These are phyloP conservation scores for Leucocoprinus birnbaumii DNA, from an alignment of 768 basidiomycete species.

Conservation along the genomic window DNA sequence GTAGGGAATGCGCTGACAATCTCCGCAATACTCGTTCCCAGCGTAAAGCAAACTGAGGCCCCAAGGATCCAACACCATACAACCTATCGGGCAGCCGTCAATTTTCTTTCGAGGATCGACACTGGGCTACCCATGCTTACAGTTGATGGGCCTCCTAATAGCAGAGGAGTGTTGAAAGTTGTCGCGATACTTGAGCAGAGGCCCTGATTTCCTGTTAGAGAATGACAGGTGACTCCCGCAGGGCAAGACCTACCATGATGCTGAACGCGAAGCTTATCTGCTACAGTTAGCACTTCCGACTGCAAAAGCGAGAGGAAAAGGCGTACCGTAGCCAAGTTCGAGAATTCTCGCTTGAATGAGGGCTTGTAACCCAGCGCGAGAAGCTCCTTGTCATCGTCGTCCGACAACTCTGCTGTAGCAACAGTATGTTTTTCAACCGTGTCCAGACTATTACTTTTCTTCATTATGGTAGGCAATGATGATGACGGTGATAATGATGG, in stretches of 20 bases:
- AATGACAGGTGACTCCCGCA: background rate
- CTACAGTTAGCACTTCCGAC: conserved; percentile 6
- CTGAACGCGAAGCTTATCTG: conserved; percentile 77
- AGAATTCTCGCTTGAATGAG: conserved; percentile 84
- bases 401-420: conserved; percentile 21
- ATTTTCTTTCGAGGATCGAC: background rate
- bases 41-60: conserved; percentile 68
- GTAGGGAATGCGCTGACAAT: conserved; percentile 77
- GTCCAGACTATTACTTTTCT: conserved; percentile 15
- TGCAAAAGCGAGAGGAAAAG: background rate
- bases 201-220: conserved; percentile 35
- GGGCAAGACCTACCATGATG: conserved; percentile 52
- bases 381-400: conserved; percentile 65
- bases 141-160: conserved; percentile 66
- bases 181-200: conserved; percentile 76
- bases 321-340: conserved; percentile 73
- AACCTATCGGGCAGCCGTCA: conserved; percentile 29
- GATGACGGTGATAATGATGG: background rate
- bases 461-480: conserved; percentile 3
- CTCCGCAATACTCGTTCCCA: conserved; percentile 72
- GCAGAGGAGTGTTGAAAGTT: conserved; percentile 73
- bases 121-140: conserved; percentile 30
- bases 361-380: conserved; percentile 70
- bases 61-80: conserved; percentile 79
- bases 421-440: conserved; percentile 15